phyloP scores from a whole-genome alignment of 495 filamentous ascomycete genomes.

The Penicillium waksmanii region DNA sequence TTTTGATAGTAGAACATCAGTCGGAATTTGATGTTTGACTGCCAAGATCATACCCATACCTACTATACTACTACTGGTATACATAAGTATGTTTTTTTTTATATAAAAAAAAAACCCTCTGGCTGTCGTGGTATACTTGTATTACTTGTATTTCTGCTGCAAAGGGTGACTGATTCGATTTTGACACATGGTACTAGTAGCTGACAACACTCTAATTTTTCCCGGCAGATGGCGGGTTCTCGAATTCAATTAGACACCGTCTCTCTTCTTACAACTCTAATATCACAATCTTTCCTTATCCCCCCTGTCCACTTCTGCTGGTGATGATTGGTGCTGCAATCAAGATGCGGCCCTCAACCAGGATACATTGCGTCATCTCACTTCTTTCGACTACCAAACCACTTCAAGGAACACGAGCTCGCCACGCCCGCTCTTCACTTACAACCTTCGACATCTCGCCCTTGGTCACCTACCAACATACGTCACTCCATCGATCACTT shows the following conservation, averaged over 20 bases:
- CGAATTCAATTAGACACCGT: not conserved
- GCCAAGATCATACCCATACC: not conserved
- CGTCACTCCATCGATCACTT: not conserved
- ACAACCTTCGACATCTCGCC: not conserved
- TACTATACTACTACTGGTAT: not conserved
- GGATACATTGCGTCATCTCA: slow-evolving; percentile 49
- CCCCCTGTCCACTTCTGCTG: not conserved
- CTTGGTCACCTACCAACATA: not conserved
- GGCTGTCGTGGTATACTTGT: no score
- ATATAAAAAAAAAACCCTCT: no score
- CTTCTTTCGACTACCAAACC: slow-evolving; percentile 25
- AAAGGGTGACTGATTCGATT: no score
- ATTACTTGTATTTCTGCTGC: no score
- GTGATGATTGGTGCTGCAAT: not conserved
- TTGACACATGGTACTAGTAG: not conserved
- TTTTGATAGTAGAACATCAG: not conserved
- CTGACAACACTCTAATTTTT: not conserved
- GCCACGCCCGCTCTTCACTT: slow-evolving; percentile 1
- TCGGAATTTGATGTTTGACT: not conserved
- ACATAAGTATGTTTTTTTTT: no score
- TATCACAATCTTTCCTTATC: not conserved
- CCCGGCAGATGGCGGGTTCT: not conserved
- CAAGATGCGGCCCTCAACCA: slow-evolving; percentile 17
- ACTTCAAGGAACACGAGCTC: slow-evolving; percentile 17
- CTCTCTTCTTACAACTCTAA: not conserved